Conservation (phyloP, 352 stramenopile species). For the Pythium aphanidermatum region DNA sequence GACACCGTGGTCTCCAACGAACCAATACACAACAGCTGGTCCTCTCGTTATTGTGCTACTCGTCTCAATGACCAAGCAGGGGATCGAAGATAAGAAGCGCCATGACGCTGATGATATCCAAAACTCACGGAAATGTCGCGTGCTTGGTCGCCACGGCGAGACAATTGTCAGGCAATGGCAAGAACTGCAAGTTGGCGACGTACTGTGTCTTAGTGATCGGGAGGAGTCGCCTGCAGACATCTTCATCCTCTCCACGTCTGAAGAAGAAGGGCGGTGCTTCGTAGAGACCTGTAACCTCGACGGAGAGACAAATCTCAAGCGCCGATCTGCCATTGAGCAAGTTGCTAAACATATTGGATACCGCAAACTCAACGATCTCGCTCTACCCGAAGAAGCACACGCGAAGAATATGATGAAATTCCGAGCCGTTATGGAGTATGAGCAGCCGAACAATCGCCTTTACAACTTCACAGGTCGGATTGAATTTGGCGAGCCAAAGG, state of each 20-base stretch:
- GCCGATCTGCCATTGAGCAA: slow-evolving; percentile 42
- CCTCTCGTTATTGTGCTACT: slow-evolving; percentile 69
- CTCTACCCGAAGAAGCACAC: slow-evolving; percentile 28
- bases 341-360: slow-evolving; percentile 53
- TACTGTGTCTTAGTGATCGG: slow-evolving; percentile 41
- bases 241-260: slow-evolving; percentile 62
- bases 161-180: slow-evolving; percentile 58
- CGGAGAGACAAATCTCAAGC: slow-evolving; percentile 94
- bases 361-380: slow-evolving; percentile 47
- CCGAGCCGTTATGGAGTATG: slow-evolving; percentile 43
- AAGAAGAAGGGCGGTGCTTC: slow-evolving; percentile 81
- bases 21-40: slow-evolving; percentile 68
- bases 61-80: slow-evolving; percentile 78
- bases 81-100: slow-evolving; percentile 70
- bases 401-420: slow-evolving; percentile 37
- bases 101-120: slow-evolving; percentile 59
- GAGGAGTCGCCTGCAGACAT: slow-evolving; percentile 63
- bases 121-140: slow-evolving; percentile 50
- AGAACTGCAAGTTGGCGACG: slow-evolving; percentile 67
- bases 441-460: slow-evolving; percentile 73
- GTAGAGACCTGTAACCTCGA: slow-evolving; percentile 93
- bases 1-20: slow-evolving; percentile 62
- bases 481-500: slow-evolving; percentile 22
- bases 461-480: slow-evolving; percentile 69
- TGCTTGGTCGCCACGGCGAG: slow-evolving; percentile 33